phyloP scores from a whole-genome alignment of 352 stramenopile species.

The Thraustotheca clavata region DNA sequence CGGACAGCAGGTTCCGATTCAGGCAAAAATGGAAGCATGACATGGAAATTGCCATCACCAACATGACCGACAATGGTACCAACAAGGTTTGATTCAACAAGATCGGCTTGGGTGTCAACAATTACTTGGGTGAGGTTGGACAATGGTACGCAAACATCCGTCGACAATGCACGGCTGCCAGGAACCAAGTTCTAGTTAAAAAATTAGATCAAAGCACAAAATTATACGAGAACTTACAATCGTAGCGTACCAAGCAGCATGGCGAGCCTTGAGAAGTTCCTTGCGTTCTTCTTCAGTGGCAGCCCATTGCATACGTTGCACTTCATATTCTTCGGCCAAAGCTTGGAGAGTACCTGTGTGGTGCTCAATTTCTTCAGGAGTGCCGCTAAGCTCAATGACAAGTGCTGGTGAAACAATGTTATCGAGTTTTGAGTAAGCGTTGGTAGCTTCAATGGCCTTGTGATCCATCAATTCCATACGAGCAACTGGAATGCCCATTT shows the following conservation, averaged over 20 bases:
- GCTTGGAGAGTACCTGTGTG: constrained; percentile 78
- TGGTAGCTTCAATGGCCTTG: constrained; percentile 64
- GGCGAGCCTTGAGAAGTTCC: constrained; percentile 75
- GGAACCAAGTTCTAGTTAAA: constrained; percentile 53
- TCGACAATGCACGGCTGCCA: constrained; percentile 80
- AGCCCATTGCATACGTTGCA: constrained; percentile 71
- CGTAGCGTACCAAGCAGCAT: constrained; percentile 80
- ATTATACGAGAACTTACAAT: constrained; percentile 34
- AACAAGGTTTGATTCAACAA: constrained; percentile 82
- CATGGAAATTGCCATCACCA: constrained; percentile 98
- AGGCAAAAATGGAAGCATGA: constrained; percentile 89
- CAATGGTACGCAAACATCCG: constrained; percentile 96
- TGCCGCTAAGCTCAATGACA: constrained; percentile 92
- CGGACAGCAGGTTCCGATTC: constrained; percentile 81
- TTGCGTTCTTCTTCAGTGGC: constrained; percentile 63
- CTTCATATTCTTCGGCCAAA: constrained; percentile 81
- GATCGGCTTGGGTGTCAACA: constrained; percentile 85
- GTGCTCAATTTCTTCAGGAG: constrained; percentile 69
- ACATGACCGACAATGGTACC: constrained; percentile 90
- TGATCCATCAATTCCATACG: constrained; percentile 86
- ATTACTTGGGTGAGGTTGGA: constrained; percentile 91
- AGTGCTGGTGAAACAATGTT: constrained; percentile 82
- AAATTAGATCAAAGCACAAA: not conserved
- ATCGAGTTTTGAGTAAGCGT: constrained; percentile 79
- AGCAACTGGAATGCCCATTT: constrained; percentile 81